Base-by-base conservation (phyloP, 805 yeast genomes). In the Lachancea sp. region DNA sequence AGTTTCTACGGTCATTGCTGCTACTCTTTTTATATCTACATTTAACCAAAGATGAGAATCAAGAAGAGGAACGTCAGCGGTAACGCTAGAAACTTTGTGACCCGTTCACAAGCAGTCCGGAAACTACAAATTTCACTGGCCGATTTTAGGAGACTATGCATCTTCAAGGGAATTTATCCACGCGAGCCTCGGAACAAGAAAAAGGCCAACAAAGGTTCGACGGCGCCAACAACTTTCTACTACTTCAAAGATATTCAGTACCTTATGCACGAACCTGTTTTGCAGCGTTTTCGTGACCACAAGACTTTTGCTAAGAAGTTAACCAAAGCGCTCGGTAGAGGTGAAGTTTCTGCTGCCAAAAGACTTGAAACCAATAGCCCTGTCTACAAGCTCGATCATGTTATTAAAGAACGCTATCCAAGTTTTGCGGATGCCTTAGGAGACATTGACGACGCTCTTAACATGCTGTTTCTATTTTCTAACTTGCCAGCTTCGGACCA, bases 181-280 rank as follows among this genome's bases (percentile, higher is more conserved):
- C 78, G 98, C 62, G 97, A 88, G 60, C 97, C 97, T 34, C 73
- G 89, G 54, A 87, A 86, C 66, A 92, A 89, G 70, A 87, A 83
- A 78, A 89, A 87, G 72, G 96, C 97, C 45, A 90, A 88, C 66
- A 92, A 87, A 66, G 97, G 98, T 17, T 84, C 96, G n/a, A 86
- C 97, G 6, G 95, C 94, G 19, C 95, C 95, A 34, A 83, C 83
- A 18, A 92, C 98, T 3, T 94, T 92, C 62, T 92, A 92, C 68
- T 90, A 88, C 63, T 64, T 82, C 48, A 92, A 88, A 65, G 98
- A 92, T 63, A 92, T 92, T 50, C 96, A 89, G 65, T 92, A 90
- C 63, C 70, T 92, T 52, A 68, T 87, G 70, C 98, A 92, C 63
- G 98, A 92, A 68, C 97, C 97, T 3, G 83, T 92, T 19, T 71